These are phyloP conservation scores for Neonectria punicea DNA, from an alignment of 2,329 filamentous ascomycete species.

Conservation along the genomic window DNA sequence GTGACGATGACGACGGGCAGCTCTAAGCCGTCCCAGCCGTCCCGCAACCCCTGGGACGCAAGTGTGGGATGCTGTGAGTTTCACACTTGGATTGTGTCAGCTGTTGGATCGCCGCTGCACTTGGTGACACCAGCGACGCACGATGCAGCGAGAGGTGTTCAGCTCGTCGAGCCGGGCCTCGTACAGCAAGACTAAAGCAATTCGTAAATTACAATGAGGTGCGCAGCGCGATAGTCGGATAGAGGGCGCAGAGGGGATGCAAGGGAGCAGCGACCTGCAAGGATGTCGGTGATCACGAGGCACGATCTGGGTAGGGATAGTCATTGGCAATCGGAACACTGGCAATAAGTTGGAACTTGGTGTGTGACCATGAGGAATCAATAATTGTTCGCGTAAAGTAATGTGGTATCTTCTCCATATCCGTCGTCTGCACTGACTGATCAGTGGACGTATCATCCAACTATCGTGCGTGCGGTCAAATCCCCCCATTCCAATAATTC, in stretches of 20 bases:
- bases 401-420: constrained; percentile 43
- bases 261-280: constrained; percentile 34
- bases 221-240: neutral
- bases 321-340: constrained; percentile 10
- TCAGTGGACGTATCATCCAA: constrained; percentile 43
- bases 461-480: constrained; percentile 30
- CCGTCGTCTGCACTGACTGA: constrained; percentile 42
- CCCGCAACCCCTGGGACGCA: constrained; percentile 6
- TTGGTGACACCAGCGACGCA: constrained; percentile 20
- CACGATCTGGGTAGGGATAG: constrained; percentile 38
- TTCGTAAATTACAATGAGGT: neutral
- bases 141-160: constrained; percentile 17
- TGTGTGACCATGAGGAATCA: constrained; percentile 31
- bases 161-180: constrained; percentile 5
- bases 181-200: neutral
- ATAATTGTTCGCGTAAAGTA: constrained; percentile 35
- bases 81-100: constrained; percentile 17
- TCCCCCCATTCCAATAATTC: constrained; percentile 40
- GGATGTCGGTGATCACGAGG: constrained; percentile 43
- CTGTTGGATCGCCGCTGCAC: constrained; percentile 26
- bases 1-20: constrained; percentile 14
- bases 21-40: constrained; percentile 6
- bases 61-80: constrained; percentile 12
- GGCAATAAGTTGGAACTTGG: constrained; percentile 3
- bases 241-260: constrained; percentile 16